Evolutionary conservation across 768 basidiomycete species (phyloP), one percentile per base, ranked within the genome.

Genomic region (Amanita jacksonii): DNA sequence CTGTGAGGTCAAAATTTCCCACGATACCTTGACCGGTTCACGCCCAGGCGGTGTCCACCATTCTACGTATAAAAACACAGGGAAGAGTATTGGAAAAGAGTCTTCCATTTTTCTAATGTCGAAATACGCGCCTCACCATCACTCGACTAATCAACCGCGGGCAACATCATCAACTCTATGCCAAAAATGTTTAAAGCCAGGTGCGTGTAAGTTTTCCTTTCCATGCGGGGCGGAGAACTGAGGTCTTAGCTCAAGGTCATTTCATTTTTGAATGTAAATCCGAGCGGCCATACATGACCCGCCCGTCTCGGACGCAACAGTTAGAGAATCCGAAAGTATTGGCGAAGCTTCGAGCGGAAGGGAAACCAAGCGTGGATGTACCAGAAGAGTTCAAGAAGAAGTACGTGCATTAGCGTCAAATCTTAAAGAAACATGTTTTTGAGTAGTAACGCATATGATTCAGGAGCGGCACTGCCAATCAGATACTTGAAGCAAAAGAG

Each of bases 251-350:
- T 10, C 46, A 35, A 80, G 92, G 91, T 0, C 93, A 96, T 62
- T 93, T 82, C 59, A 96, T 80, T 9, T 97, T 82, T 57, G 77
- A 96, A 64, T 97, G 93, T 74, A 89, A 88, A 62, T 71, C 73
- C 13, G 53, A 74, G 16, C 73, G 85, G 2, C 86, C 89, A 19
- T 97, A 96, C 59, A 69, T 89, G 31, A 77, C 87, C 8, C 74
- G 93, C n/a, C 92, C 92, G 2, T 91, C 89, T 27, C 76, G 91
- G 32, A 88, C 88, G 1, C 76, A 91, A 53, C 79, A 82, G 60
- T 74, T 97, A 12, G 84, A 90, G 54, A 86, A 88, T 44, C 89
- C 89, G 3, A 68, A 63, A 18, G 38, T 77, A 2, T 63, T 83
- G 6, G 73, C 79, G 3, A 86, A 86, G 60, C 60, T 84, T 30